Conservation (phyloP, 177 flowering plant species). For the Telopea speciosissima region DNA sequence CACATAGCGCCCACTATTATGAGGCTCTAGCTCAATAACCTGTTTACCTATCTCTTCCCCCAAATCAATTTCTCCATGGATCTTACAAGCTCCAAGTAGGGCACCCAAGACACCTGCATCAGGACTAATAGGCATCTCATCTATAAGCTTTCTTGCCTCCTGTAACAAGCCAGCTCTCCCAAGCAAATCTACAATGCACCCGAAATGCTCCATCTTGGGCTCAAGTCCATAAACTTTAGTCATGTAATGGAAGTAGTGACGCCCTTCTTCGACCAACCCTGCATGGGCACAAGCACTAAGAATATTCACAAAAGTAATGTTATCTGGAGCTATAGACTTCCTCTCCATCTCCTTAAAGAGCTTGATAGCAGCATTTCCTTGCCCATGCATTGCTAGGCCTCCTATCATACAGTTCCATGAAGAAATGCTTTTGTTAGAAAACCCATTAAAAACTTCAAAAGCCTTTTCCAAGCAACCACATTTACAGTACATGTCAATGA, state of each 20-base stretch:
- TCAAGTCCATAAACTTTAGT: background rate
- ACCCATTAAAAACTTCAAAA: background rate
- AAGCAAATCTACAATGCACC: background rate
- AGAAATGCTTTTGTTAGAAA: slow-evolving; percentile 24
- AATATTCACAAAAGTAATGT: background rate
- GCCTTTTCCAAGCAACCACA: background rate
- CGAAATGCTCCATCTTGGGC: background rate
- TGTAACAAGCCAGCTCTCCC: slow-evolving; percentile 21
- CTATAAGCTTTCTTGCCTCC: slow-evolving; percentile 34
- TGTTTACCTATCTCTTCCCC: slow-evolving; percentile 38
- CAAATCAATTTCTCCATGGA: slow-evolving; percentile 35
- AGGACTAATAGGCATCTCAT: slow-evolving; percentile 36
- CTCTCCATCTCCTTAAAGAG: background rate
- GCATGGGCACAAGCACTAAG: background rate
- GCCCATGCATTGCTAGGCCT: background rate
- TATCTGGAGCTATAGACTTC: background rate
- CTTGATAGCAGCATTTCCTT: background rate
- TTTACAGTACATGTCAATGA: background rate
- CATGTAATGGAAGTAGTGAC: background rate
- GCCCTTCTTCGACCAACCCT: background rate
- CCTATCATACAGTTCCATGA: slow-evolving; percentile 52
- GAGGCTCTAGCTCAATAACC: background rate
- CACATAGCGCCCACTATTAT: background rate
- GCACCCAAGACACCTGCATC: slow-evolving; percentile 47
- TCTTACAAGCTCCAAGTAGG: slow-evolving; percentile 45